phyloP scores from a whole-genome alignment of 129 eudicot species.

The Artemisia annua region DNA sequence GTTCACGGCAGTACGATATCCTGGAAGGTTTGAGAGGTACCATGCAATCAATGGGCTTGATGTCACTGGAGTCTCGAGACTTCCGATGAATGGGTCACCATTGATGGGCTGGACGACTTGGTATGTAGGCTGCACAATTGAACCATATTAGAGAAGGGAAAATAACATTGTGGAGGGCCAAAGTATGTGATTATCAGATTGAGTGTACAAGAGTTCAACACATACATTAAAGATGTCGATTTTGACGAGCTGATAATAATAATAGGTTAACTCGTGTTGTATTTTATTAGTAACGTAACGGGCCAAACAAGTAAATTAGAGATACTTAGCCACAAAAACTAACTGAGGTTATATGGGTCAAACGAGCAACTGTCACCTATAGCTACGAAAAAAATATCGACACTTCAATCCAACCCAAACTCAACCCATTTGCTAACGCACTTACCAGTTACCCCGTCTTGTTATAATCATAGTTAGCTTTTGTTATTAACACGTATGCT shows the following conservation, averaged over 20 bases:
- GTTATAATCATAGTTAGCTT: too few species aligned
- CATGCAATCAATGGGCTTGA: constrained; percentile 96
- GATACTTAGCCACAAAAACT: not conserved
- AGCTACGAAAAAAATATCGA: not conserved
- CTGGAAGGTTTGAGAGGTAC: constrained; percentile 99
- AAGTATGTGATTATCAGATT: not conserved
- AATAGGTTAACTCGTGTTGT: too few species aligned
- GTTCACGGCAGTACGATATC: constrained; percentile 90
- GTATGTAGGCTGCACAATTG: constrained; percentile 70
- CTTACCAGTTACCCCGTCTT: not conserved
- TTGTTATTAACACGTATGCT: too few species aligned
- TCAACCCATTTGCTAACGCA: not conserved
- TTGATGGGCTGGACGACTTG: constrained; percentile 97
- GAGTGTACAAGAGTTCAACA: not conserved
- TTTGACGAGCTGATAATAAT: too few species aligned
- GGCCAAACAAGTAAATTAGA: not conserved
- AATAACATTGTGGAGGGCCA: not conserved
- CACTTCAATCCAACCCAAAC: not conserved
- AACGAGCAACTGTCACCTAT: not conserved
- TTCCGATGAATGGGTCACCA: constrained; percentile 98
- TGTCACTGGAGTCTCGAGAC: constrained; percentile 98
- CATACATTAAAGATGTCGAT: not conserved
- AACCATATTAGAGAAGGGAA: constrained; percentile 3
- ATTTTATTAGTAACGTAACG: too few species aligned
- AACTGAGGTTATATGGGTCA: not conserved